Percentiles rank a stretch among this genome's conserved stretches.
Evolutionary conservation across 257 asterid genomes (phyloP).

Genomic region (Jasminum sambac): DNA sequence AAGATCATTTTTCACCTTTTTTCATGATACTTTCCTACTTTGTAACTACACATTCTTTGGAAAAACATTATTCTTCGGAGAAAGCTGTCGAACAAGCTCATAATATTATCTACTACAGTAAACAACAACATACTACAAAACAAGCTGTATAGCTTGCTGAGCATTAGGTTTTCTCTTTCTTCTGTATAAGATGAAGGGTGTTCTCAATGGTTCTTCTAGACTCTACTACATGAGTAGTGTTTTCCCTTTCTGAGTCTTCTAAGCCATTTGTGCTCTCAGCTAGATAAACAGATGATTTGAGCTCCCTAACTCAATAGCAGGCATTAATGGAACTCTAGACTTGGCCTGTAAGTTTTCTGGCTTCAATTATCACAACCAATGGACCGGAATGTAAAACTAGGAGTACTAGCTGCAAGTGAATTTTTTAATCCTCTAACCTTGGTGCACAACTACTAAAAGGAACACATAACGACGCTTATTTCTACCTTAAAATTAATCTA

Average conservation of each 20-base stretch:
- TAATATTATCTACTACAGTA: too few relatives aligned
- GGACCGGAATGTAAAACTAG: background rate
- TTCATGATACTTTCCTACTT: too few relatives aligned
- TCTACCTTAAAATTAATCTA: background rate
- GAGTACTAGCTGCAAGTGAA: background rate
- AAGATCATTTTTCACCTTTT: too few relatives aligned
- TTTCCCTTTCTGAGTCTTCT: constrained; percentile 9
- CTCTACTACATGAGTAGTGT: background rate
- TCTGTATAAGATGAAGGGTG: too few relatives aligned
- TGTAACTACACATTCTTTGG: too few relatives aligned
- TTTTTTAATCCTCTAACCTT: background rate
- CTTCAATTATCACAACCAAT: background rate
- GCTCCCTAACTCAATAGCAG: background rate
- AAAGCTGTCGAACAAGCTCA: too few relatives aligned
- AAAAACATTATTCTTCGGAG: too few relatives aligned
- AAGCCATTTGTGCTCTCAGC: constrained; percentile 13
- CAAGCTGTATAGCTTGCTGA: too few relatives aligned
- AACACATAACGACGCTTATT: background rate
- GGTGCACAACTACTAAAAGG: background rate
- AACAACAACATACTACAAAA: too few relatives aligned
- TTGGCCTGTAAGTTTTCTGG: constrained; percentile 10
- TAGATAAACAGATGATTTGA: background rate
- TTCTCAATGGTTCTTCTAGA: too few relatives aligned
- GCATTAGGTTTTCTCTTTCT: too few relatives aligned
- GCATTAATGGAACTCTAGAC: background rate